Evolutionary conservation across 116 monocot genomes (phyloP), one percentile per base, ranked within the genome.

Genomic region (Posidonia oceanica): DNA sequence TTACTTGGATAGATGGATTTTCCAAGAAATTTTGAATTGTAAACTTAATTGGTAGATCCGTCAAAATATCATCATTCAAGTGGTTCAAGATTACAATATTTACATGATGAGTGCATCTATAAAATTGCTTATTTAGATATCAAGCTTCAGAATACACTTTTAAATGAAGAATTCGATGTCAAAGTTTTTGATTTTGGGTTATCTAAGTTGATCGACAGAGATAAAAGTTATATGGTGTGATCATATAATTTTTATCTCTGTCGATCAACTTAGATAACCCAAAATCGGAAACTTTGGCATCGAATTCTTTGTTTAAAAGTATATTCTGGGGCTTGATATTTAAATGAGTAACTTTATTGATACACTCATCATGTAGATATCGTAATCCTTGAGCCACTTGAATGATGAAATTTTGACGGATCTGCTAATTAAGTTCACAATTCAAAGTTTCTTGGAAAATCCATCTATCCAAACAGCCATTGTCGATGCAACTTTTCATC

Each of bases 291-390:
- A n/a, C n/a, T n/a, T n/a, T n/a, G n/a, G n/a, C n/a, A n/a, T n/a
- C n/a, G n/a, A n/a, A n/a, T n/a, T n/a, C n/a, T n/a, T n/a, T n/a
- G n/a, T n/a, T n/a, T n/a, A n/a, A n/a, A n/a, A n/a, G n/a, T n/a
- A n/a, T n/a, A n/a, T n/a, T n/a, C n/a, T n/a, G n/a, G 0, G 88
- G 81, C 66, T 88, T 91, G 17, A 91, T 81, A 48, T 91, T 85
- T 3, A 85, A 81, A 51, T 87, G 91, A 20, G 81, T 75, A 61
- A 89, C 81, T 39, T 51, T 83, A 3, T 61, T 52, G 14, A 15
- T 53, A 57, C 83, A 85, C 13, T 82, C 84, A 4, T 88, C 85
- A 13, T 88, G 88, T 36, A 90, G 39, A 42, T 86, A 90, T 0
- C 44, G 2, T 6, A 90, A 72, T 0, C 86, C 90, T 15, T 60